These are phyloP conservation scores for Pulveroboletus ridleyi DNA, from an alignment of 1,284 basidiomycete species.

Conservation along the genomic window DNA sequence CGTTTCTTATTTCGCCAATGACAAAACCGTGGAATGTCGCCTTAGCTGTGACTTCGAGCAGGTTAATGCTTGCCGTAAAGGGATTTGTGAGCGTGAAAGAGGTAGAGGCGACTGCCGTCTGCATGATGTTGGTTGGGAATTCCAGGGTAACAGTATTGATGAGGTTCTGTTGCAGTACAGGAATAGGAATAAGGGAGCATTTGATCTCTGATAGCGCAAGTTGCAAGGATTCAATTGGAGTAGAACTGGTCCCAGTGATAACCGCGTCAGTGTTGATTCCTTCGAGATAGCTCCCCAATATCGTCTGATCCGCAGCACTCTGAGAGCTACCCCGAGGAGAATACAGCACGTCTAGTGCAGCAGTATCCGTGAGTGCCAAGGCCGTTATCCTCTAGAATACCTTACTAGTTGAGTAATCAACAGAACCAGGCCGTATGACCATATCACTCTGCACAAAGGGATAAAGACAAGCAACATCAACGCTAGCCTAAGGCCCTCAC, in stretches of 20 bases:
- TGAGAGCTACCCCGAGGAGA: conserved; percentile 64
- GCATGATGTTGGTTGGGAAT: conserved; percentile 65
- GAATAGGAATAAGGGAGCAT: conserved; percentile 69
- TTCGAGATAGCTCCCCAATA: conserved; percentile 79
- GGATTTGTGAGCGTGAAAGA: conserved; percentile 72
- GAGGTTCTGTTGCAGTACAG: conserved; percentile 70
- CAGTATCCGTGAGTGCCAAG: conserved; percentile 1
- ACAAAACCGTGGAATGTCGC: conserved; percentile 61
- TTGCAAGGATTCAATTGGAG: conserved; percentile 70
- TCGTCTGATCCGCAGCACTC: conserved; percentile 54
- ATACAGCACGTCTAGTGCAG: conserved; percentile 61
- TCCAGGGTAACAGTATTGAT: conserved; percentile 60
- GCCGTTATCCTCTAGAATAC: not conserved
- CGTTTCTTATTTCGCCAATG: conserved; percentile 63
- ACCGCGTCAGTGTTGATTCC: conserved; percentile 64
- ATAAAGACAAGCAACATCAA: conserved; percentile 28
- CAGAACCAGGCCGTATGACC: conserved; percentile 60
- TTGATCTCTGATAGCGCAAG: conserved; percentile 68
- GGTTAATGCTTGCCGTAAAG: conserved; percentile 79
- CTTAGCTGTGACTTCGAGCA: conserved; percentile 62
- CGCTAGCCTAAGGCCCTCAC: conserved; percentile 40
- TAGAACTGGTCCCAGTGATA: conserved; percentile 68
- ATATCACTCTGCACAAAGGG: conserved; percentile 49
- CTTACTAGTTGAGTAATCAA: conserved; percentile 58
- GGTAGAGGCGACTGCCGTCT: conserved; percentile 61